These are phyloP conservation scores for Massospora cicadina DNA, from an alignment of 371 early-diverging fungal genomes.

Conservation along the genomic window DNA sequence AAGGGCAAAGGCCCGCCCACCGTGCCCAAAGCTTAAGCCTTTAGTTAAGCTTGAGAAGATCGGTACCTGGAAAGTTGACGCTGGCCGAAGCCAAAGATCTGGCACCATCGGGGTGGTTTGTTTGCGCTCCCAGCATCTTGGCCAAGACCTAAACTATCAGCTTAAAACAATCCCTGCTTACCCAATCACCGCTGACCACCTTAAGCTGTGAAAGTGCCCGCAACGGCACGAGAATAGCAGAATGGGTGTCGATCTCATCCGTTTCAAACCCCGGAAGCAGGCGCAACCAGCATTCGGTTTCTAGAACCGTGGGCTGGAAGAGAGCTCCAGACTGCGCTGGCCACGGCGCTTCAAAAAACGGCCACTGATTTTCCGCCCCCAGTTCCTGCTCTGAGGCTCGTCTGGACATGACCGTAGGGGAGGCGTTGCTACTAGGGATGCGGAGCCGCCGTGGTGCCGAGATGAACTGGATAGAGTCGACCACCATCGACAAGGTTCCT, in stretches of 20 bases:
- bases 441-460: neutral
- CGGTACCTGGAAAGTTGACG: neutral
- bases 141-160: neutral
- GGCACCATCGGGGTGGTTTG: neutral
- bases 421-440: neutral
- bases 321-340: neutral
- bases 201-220: neutral
- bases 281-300: neutral
- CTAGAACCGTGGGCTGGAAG: neutral
- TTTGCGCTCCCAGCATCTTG: neutral
- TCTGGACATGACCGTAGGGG: neutral
- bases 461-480: neutral
- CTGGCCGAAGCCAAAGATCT: neutral
- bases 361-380: neutral
- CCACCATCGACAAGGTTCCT: neutral
- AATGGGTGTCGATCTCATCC: conserved; percentile 1
- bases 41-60: neutral
- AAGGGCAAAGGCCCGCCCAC: neutral
- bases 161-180: neutral
- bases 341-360: neutral
- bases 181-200: conserved; percentile 7
- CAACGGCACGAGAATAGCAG: neutral
- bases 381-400: neutral
- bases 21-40: neutral
- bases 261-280: neutral